These are phyloP conservation scores for Eucalyptus pauciflora DNA, from an alignment of 345 rosid genomes.

Conservation along the genomic window DNA sequence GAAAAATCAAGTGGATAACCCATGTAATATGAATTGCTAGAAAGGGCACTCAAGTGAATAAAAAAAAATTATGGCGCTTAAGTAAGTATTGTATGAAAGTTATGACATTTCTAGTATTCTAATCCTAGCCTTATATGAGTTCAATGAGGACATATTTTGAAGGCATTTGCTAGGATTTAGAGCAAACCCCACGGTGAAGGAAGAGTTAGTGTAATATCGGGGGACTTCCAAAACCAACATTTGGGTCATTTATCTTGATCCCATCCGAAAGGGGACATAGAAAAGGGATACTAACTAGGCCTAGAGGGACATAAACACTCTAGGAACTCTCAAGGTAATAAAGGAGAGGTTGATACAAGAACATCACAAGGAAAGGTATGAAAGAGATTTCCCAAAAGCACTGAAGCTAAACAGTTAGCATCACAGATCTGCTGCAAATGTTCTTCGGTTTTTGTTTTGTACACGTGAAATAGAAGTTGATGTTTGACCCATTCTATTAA, in stretches of 20 bases:
- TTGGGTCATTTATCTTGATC: background rate
- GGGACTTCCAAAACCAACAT: background rate
- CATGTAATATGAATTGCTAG: background rate
- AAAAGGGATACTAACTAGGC: background rate
- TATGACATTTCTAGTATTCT: too few species aligned
- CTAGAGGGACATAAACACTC: background rate
- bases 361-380: background rate
- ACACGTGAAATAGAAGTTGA: background rate
- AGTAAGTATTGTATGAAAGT: too few species aligned
- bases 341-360: background rate
- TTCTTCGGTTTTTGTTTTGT: background rate
- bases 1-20: background rate
- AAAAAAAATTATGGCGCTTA: background rate
- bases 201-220: too few species aligned
- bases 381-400: background rate
- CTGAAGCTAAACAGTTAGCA: background rate
- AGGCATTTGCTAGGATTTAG: background rate
- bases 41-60: background rate
- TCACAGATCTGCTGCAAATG: background rate
- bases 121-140: background rate
- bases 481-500: background rate
- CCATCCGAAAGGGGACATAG: background rate
- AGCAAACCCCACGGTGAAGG: background rate
- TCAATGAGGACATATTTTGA: background rate
- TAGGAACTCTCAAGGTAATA: background rate